Conservation (phyloP, 306 rosid species). For the Pueraria montana region DNA sequence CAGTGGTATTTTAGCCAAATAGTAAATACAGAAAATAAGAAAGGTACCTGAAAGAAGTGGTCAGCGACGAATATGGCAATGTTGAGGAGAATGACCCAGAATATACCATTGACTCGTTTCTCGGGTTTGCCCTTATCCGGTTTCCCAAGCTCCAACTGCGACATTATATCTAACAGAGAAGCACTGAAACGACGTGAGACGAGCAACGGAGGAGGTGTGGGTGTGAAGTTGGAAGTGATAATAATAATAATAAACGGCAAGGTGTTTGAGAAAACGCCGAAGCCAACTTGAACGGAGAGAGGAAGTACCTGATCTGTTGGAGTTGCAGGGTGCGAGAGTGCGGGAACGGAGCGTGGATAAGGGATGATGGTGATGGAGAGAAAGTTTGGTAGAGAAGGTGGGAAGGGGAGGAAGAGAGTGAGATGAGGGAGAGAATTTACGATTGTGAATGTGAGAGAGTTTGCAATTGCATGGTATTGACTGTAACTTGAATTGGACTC, state of each 20-base stretch:
- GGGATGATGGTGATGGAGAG: constrained; percentile 19
- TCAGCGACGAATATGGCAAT: constrained; percentile 82
- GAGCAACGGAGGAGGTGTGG: background rate
- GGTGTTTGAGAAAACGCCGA: constrained; percentile 59
- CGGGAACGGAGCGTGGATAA: constrained; percentile 37
- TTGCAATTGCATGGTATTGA: constrained; percentile 13
- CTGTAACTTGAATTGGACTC: constrained; percentile 43
- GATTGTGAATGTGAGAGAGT: constrained; percentile 20
- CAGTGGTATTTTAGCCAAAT: too few relatives aligned
- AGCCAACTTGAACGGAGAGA: background rate
- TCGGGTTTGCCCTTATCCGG: constrained; percentile 62
- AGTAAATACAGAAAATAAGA: background rate
- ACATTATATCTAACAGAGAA: constrained; percentile 68
- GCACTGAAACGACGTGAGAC: background rate
- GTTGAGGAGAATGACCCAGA: constrained; percentile 87
- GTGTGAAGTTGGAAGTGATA: background rate
- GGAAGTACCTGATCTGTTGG: constrained; percentile 67
- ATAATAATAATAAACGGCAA: constrained; percentile 34
- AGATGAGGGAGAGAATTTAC: constrained; percentile 13
- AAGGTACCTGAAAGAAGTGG: constrained; percentile 75
- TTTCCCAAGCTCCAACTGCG: constrained; percentile 80
- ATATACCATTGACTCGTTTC: constrained; percentile 84
- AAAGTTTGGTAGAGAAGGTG: background rate
- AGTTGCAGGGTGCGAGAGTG: constrained; percentile 54
- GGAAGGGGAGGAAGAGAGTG: constrained; percentile 21